phyloP scores from a whole-genome alignment of 2,329 filamentous ascomycete genomes.

The Claviceps sp. region DNA sequence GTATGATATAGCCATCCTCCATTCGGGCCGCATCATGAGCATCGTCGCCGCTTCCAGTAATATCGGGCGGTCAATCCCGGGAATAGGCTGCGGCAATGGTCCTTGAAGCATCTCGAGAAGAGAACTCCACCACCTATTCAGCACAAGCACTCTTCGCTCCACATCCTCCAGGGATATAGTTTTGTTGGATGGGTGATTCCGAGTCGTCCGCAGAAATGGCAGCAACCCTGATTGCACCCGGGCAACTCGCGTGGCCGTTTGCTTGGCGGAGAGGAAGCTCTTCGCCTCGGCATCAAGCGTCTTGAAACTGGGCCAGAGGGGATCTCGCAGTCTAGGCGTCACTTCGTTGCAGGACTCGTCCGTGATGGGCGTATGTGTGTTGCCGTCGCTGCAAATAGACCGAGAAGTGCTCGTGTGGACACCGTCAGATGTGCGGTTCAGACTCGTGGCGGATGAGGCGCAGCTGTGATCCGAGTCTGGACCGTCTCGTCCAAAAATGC shows the following conservation, averaged over 20 bases:
- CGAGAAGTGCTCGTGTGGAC: constrained; percentile 24
- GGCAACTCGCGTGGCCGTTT: constrained; percentile 58
- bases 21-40: constrained; percentile 82
- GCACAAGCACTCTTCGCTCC: constrained; percentile 62
- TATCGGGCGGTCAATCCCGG: constrained; percentile 69
- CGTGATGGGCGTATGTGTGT: constrained; percentile 21
- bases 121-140: constrained; percentile 85
- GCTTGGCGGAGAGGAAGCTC: constrained; percentile 56
- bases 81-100: constrained; percentile 52
- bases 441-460: constrained; percentile 33
- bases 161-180: constrained; percentile 64
- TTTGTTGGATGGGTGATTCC: constrained; percentile 51
- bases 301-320: constrained; percentile 42
- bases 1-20: constrained; percentile 59
- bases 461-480: constrained; percentile 29
- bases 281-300: constrained; percentile 34
- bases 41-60: constrained; percentile 67
- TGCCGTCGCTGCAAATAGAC: constrained; percentile 26
- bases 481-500: constrained; percentile 23
- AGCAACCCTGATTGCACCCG: constrained; percentile 60
- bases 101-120: constrained; percentile 73
- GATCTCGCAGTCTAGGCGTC: constrained; percentile 31
- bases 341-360: constrained; percentile 34
- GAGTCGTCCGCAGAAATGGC: constrained; percentile 63
- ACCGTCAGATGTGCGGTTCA: constrained; percentile 27